These are phyloP conservation scores for Nissolia schottii DNA, from an alignment of 306 rosid species.

Conservation along the genomic window DNA sequence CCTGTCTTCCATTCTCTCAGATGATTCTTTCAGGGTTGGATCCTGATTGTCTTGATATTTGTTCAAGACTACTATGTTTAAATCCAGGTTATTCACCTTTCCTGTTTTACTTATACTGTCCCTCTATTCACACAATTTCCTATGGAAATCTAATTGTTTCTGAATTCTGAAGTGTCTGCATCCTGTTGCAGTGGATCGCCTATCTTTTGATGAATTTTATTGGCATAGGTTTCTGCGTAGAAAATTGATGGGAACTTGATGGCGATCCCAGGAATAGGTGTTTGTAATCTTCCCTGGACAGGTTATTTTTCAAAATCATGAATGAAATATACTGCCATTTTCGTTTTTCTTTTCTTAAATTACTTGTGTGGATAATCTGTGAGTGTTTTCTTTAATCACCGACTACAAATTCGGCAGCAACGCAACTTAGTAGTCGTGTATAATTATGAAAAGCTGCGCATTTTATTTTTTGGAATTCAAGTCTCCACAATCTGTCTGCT, in stretches of 20 bases:
- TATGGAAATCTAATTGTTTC: neutral
- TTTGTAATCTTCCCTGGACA: neutral
- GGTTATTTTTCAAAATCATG: neutral
- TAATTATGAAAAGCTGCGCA: neutral
- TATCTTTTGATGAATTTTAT: conserved; percentile 54
- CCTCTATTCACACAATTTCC: neutral
- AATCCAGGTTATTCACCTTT: conserved; percentile 47
- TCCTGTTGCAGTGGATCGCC: conserved; percentile 43
- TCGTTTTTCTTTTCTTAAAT: neutral
- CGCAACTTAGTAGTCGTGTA: neutral
- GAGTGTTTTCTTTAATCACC: neutral
- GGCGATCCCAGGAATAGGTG: neutral
- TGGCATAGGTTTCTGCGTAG: conserved; percentile 39
- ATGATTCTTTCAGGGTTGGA: conserved; percentile 34
- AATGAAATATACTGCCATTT: neutral
- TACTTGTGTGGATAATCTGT: neutral
- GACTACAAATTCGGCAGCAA: too few relatives aligned
- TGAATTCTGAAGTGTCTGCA: neutral
- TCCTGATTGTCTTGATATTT: conserved; percentile 51
- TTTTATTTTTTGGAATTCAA: neutral
- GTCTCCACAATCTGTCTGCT: neutral
- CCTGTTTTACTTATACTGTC: neutral
- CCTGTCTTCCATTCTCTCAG: conserved; percentile 51
- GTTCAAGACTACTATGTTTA: conserved; percentile 45
- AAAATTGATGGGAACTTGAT: conserved; percentile 1